These are phyloP conservation scores for Pholiota microspora DNA, from an alignment of 768 basidiomycete species.

Conservation along the genomic window DNA sequence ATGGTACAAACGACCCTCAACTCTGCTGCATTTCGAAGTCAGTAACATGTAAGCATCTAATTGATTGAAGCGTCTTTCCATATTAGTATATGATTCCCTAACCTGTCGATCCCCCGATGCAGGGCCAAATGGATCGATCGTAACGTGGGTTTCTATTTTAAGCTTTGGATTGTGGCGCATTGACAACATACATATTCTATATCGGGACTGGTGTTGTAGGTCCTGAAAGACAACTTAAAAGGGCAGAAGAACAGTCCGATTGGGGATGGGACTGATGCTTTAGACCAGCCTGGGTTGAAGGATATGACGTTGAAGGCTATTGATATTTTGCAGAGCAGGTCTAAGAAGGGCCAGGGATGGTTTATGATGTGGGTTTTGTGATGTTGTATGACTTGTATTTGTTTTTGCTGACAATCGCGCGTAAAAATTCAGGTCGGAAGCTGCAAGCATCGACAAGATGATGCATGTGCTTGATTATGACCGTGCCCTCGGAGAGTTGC, in stretches of 20 bases:
- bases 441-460: conserved; percentile 48
- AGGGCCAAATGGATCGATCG: conserved; percentile 48
- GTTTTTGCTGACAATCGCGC: background rate
- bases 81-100: background rate
- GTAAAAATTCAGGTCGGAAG: conserved; percentile 31
- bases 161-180: background rate
- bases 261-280: conserved; percentile 40
- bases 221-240: conserved; percentile 35
- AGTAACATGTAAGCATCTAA: conserved; percentile 21
- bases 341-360: conserved; percentile 37
- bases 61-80: background rate
- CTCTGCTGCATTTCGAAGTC: conserved; percentile 5
- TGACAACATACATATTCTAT: too few species aligned
- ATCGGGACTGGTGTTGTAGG: conserved; percentile 15
- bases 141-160: conserved; percentile 20
- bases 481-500: conserved; percentile 42
- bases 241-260: conserved; percentile 36
- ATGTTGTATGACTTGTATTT: background rate
- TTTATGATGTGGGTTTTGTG: conserved; percentile 36
- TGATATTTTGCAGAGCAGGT: conserved; percentile 38
- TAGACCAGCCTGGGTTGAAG: conserved; percentile 45
- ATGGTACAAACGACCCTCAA: background rate
- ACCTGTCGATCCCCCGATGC: too few species aligned
- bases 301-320: conserved; percentile 48
- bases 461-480: conserved; percentile 48